Evolutionary conservation across 1,284 basidiomycete genomes (phyloP), one percentile per base, ranked within the genome.

Genomic region (Clitocybe nebularis): DNA sequence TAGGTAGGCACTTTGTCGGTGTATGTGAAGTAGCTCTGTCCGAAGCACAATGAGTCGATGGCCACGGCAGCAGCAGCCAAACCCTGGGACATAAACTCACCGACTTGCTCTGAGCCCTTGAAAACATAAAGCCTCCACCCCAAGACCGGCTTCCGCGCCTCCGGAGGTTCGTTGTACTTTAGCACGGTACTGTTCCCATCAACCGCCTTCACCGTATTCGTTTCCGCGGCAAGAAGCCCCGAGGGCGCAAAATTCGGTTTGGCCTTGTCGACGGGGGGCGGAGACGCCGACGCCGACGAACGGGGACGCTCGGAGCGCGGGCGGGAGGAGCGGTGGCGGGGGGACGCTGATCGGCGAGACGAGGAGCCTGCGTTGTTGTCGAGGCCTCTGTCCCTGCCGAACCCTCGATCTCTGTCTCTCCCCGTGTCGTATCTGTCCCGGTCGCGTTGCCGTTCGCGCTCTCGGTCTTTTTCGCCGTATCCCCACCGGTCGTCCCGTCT

Each of bases 131-230:
- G 58, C 57, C 96, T 75, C 96, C 96, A 99, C 16, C 87, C 88
- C 26, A 87, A 66, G 2, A 75, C 68, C 3, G 96, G 95, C 59
- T 94, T 96, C 50, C 94, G 74, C 17, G 96, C 96, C 71, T 99
- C 96, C 1, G 95, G 93, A 8, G 96, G 96, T 63, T 99, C 96
- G 55, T 98, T 95, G 61, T 99, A 99, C 64, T 99, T 99, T 47
- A 99, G 71, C 28, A 95, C 81, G 1, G 94, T 90, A 43, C 84
- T 92, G 41, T 80, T 82, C 7, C 88, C 85, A 54, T 89, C 82
- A 5, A 67, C 64, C 23, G 77, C 74, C 55, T 82, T 79, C 35
- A 92, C 81, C 1, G 86, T 90, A 57, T 97, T 96, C 4, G 93
- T 95, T 59, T 92, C 96, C 4, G 93, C 94, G 0, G 95, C 96